Conservation (phyloP, 2,329 filamentous ascomycete species). For the Dactylellina leptospora region DNA sequence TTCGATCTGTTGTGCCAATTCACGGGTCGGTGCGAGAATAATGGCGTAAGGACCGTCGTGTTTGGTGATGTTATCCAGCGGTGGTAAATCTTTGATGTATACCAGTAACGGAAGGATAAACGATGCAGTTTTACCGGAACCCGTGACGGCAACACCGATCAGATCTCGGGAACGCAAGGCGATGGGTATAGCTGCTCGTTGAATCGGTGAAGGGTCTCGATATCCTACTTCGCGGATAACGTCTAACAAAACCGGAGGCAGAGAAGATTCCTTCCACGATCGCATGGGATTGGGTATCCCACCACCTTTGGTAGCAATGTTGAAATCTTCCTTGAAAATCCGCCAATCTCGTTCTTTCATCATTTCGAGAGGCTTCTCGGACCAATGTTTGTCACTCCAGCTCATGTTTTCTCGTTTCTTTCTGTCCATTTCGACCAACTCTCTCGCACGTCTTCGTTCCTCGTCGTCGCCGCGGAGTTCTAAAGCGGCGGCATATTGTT, state of each 20-base stretch:
- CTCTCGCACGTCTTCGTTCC: slow-evolving; percentile 77
- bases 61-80: slow-evolving; percentile 83
- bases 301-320: slow-evolving; percentile 89
- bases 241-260: slow-evolving; percentile 79
- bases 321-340: slow-evolving; percentile 99
- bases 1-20: slow-evolving; percentile 97
- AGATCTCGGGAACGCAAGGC: slow-evolving; percentile 90
- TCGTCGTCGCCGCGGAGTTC: slow-evolving; percentile 78
- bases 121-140: slow-evolving; percentile 97
- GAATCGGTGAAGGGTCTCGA: slow-evolving; percentile 87
- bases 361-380: slow-evolving; percentile 86
- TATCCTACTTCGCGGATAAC: slow-evolving; percentile 88
- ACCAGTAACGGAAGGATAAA: slow-evolving; percentile 91
- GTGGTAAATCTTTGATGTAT: slow-evolving; percentile 90
- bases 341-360: slow-evolving; percentile 99
- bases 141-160: slow-evolving; percentile 97
- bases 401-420: slow-evolving; percentile 76
- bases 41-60: slow-evolving; percentile 98
- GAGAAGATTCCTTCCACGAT: slow-evolving; percentile 83
- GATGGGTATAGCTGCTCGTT: slow-evolving; percentile 93
- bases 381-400: slow-evolving; percentile 91
- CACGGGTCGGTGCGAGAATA: slow-evolving; percentile 93
- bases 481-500: slow-evolving; percentile 72
- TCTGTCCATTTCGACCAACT: slow-evolving; percentile 85
- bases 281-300: slow-evolving; percentile 95